Conservation (phyloP, 2,329 filamentous ascomycete genomes). For the Penicillium oxalicum region DNA sequence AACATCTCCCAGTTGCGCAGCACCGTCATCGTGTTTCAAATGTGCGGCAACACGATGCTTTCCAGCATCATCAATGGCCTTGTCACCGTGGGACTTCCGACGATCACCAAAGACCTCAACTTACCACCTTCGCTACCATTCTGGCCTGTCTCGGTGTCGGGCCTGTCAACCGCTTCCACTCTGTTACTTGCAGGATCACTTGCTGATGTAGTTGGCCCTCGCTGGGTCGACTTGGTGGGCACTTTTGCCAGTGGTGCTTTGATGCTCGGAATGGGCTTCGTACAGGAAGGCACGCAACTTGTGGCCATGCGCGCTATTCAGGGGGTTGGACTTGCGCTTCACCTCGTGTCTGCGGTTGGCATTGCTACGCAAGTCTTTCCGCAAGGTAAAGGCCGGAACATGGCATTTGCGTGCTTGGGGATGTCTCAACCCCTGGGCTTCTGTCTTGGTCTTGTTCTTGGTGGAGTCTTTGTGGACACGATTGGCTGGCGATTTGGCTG, state of each 20-base stretch:
- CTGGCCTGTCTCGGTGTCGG: conserved; percentile 2
- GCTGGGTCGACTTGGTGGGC: conserved; percentile 5
- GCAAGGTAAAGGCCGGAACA: conserved; percentile 41
- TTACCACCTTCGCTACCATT: conserved; percentile 1
- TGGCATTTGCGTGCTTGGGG: conserved; percentile 47
- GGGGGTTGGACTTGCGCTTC: conserved; percentile 5
- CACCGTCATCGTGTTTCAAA: background rate
- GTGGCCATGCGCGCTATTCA: conserved; percentile 5
- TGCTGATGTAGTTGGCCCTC: conserved; percentile 5
- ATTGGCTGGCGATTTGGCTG: conserved; percentile 47
- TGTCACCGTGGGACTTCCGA: conserved; percentile 4
- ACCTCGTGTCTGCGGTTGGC: conserved; percentile 2
- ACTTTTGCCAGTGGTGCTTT: conserved; percentile 3
- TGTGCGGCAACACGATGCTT: conserved; percentile 1
- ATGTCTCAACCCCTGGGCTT: conserved; percentile 47
- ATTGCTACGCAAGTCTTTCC: conserved; percentile 7
- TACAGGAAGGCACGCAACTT: conserved; percentile 2
- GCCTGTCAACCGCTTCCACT: conserved; percentile 3
- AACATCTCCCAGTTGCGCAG: background rate
- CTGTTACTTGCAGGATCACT: conserved; percentile 10
- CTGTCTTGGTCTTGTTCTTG: conserved; percentile 44
- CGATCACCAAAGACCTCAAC: conserved; percentile 1
- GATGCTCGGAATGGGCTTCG: conserved; percentile 4
- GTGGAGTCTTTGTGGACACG: conserved; percentile 43
- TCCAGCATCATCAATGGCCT: conserved; percentile 3